Evolutionary conservation across 768 basidiomycete species (phyloP), one percentile per base, ranked within the genome.

Genomic region (Lactarius sanguifluus): DNA sequence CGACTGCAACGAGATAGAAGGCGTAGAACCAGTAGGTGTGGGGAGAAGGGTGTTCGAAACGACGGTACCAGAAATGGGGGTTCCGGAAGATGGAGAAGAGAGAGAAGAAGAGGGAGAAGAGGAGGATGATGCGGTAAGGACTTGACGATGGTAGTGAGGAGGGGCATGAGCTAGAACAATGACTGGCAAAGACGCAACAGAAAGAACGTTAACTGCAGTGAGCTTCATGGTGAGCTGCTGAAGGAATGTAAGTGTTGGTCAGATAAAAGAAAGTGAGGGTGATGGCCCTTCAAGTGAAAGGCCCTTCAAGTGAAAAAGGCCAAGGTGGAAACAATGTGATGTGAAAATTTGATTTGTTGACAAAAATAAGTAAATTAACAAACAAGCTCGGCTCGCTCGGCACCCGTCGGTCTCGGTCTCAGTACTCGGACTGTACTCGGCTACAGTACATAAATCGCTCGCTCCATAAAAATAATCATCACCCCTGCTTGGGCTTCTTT

Each of bases 401-500:
- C 50, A 3, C 15, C 36, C 38, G 23, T 47, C 38, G n/a, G 32
- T 32, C 30, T 45, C 43, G 16, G 43, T 43, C 43, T 45, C 20
- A 45, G 41, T 41, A 41, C 41, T 41, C 34, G 3, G 28, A 32
- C 30, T 30, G 3, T 5, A 6, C 30, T 34, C 40, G 1, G 43
- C 43, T 45, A 45, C 43, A 43, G n/a, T 13, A 52, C 52, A 13
- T 66, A 66, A 57, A 59, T 59, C 62, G 43, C 8, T 9, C 34
- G 34, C 47, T 28, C 59, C 54, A 15, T 52, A 43, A 61, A 38
- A 4, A 38, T 23, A 43, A 61, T 57, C 13, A 73, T 76, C 81
- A 88, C 60, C 85, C 82, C 73, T 84, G 85, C 78, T 83, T 79
- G 65, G 71, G 85, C 78, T 88, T 91, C 79, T 93, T 93, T 62